These are phyloP conservation scores for Naegleria lovaniensis DNA, from an alignment of 208 protist species.

Conservation along the genomic window DNA sequence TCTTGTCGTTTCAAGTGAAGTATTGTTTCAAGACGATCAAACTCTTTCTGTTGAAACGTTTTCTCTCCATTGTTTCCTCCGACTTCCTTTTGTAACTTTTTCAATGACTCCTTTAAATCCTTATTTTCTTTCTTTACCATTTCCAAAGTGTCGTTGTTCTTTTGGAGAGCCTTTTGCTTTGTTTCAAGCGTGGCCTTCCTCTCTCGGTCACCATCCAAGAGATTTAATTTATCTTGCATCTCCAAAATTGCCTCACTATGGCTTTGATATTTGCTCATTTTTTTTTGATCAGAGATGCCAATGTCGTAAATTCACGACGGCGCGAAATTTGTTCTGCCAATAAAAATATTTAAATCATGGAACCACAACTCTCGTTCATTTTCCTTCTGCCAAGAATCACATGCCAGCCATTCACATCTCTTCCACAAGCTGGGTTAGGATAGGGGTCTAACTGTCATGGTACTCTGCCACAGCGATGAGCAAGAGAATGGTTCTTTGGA, in stretches of 20 bases:
- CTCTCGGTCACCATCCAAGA: constrained; percentile 55
- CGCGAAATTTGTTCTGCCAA: background rate
- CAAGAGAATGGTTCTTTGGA: background rate
- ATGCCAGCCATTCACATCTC: background rate
- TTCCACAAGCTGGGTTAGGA: background rate
- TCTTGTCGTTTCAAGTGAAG: constrained; percentile 66
- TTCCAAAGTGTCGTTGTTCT: constrained; percentile 61
- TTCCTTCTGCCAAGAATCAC: background rate
- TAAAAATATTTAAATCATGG: background rate
- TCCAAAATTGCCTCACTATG: background rate
- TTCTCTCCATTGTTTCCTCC: constrained; percentile 49
- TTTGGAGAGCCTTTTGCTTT: constrained; percentile 62
- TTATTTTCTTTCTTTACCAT: constrained; percentile 72
- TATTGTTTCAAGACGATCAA: constrained; percentile 68
- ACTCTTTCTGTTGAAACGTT: constrained; percentile 65
- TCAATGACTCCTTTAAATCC: constrained; percentile 53
- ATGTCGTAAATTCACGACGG: background rate
- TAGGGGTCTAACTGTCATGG: background rate
- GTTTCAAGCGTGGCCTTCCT: constrained; percentile 72
- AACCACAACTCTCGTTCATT: background rate
- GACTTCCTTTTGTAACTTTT: constrained; percentile 54
- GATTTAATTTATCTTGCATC: background rate
- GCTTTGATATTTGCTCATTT: background rate
- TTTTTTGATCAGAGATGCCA: background rate
- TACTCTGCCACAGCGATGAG: background rate